Conservation (phyloP, 345 rosid genomes). For the Sapria himalayana region DNA sequence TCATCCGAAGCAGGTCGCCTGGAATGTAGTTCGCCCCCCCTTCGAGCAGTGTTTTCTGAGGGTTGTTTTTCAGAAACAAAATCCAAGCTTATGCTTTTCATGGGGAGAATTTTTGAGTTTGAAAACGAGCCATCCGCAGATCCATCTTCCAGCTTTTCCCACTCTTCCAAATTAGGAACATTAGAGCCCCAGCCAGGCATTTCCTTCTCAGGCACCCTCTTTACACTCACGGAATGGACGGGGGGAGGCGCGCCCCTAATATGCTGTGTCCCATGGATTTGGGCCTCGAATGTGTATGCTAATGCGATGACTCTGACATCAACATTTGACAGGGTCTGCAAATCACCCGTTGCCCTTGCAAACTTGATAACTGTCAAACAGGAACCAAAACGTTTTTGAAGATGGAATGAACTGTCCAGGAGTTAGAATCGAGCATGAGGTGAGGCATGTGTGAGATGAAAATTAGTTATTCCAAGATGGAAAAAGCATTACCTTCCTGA, state of each 20-base stretch:
- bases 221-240: conserved; percentile 46
- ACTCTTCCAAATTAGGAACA: conserved; percentile 76
- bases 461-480: too few species aligned
- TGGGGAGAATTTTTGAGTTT: conserved; percentile 54
- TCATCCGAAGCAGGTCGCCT: conserved; percentile 28
- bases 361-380: conserved; percentile 39
- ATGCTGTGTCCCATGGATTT: conserved; percentile 56
- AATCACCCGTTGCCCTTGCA: conserved; percentile 78
- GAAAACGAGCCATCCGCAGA: conserved; percentile 20
- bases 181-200: conserved; percentile 92
- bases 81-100: conserved; percentile 53
- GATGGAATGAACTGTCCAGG: too few species aligned
- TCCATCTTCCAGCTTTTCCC: conserved; percentile 66
- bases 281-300: conserved; percentile 60
- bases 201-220: conserved; percentile 72
- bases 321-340: conserved; percentile 75
- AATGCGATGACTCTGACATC: conserved; percentile 73
- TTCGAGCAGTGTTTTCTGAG: conserved; percentile 29
- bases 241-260: conserved; percentile 68
- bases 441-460: too few species aligned
- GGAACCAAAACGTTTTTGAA: not conserved
- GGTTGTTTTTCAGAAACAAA: conserved; percentile 14
- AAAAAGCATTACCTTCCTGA: conserved; percentile 62
- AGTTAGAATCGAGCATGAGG: too few species aligned
- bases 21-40: conserved; percentile 19